Conservation (phyloP, 2,329 filamentous ascomycete species). For the Fusarium buxicola region DNA sequence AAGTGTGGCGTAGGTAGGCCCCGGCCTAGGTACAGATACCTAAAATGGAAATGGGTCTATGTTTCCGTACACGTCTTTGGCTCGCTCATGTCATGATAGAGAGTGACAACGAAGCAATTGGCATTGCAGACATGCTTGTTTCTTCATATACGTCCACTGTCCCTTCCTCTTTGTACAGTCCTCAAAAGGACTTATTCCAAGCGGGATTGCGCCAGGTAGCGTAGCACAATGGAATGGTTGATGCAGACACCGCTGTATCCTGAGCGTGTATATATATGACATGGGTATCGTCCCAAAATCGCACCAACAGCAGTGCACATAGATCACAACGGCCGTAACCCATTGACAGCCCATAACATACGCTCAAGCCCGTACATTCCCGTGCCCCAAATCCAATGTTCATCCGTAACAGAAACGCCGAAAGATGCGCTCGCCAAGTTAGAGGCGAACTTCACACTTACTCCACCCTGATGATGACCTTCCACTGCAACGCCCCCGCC, state of each 20-base stretch:
- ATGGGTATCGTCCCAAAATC: constrained; percentile 11
- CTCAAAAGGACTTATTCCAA: background rate
- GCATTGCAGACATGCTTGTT: background rate
- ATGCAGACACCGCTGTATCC: constrained; percentile 1
- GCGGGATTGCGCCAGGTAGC: background rate
- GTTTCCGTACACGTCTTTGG: background rate
- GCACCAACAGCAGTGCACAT: constrained; percentile 14
- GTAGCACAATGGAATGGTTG: background rate
- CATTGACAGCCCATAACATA: constrained; percentile 5
- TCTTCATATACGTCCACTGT: too few species aligned
- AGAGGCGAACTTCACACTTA: constrained; percentile 41
- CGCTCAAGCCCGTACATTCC: constrained; percentile 5
- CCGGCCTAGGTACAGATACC: constrained; percentile 23
- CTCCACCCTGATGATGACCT: constrained; percentile 72
- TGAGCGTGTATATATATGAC: constrained; percentile 15
- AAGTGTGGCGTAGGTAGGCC: constrained; percentile 28
- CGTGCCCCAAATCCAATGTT: constrained; percentile 2
- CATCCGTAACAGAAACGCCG: constrained; percentile 24
- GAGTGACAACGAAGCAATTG: background rate
- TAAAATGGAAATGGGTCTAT: constrained; percentile 23
- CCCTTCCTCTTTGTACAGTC: background rate
- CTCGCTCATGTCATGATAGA: background rate
- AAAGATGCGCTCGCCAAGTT: constrained; percentile 12
- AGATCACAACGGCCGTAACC: constrained; percentile 17
- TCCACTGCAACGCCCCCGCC: constrained; percentile 76